These are phyloP conservation scores for Tetracladium setigerum DNA, from an alignment of 495 filamentous ascomycete species.

Conservation along the genomic window DNA sequence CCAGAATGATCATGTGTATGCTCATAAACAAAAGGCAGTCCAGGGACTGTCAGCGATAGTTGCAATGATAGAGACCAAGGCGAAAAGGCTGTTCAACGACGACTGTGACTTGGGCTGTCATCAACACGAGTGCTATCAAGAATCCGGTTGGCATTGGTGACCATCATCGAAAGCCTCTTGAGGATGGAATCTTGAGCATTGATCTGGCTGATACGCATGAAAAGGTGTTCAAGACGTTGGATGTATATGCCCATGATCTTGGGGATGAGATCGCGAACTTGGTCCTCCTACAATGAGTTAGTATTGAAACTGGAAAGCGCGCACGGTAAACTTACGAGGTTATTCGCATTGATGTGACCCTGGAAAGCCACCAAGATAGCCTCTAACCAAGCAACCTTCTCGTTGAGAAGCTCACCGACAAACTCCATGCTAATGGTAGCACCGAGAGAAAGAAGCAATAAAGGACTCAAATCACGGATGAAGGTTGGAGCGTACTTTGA, in stretches of 20 bases:
- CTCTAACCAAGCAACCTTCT: conserved; percentile 76
- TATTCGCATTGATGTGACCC: conserved; percentile 12
- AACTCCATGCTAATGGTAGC: conserved; percentile 72
- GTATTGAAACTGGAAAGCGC: conserved; percentile 12
- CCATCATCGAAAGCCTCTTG: conserved; percentile 54
- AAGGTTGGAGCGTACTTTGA: conserved; percentile 65
- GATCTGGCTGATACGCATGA: conserved; percentile 56
- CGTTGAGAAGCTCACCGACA: conserved; percentile 45
- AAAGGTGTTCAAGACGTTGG: conserved; percentile 61
- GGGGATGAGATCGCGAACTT: conserved; percentile 65
- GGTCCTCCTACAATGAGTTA: conserved; percentile 50
- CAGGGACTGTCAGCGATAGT: background rate
- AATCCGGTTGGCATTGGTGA: conserved; percentile 20
- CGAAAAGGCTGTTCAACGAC: background rate
- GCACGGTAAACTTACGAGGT: conserved; percentile 34
- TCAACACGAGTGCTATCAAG: conserved; percentile 9
- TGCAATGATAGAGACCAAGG: background rate
- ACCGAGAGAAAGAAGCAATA: conserved; percentile 76
- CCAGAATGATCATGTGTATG: conserved; percentile 7
- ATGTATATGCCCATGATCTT: conserved; percentile 67
- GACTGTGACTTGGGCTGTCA: background rate
- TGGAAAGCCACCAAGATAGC: conserved; percentile 49
- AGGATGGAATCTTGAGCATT: conserved; percentile 55
- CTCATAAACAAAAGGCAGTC: background rate
- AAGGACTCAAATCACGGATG: conserved; percentile 59